A percentile compares a stretch with the other conserved stretches of the same genome.
These are phyloP conservation scores for Fraxinus anomala DNA, from an alignment of 257 asterid species.

Conservation along the genomic window DNA sequence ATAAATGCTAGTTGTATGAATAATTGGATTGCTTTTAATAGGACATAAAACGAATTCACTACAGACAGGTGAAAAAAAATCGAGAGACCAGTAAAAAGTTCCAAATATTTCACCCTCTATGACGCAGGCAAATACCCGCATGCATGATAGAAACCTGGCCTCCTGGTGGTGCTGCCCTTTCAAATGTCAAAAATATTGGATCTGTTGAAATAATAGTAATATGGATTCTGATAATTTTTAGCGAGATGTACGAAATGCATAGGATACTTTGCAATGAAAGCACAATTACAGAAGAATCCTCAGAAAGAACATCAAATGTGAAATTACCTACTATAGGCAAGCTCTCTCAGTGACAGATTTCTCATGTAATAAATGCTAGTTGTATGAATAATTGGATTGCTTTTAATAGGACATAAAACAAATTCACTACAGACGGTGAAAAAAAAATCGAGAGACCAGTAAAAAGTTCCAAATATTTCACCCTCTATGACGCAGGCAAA, in stretches of 20 bases:
- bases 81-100: background rate
- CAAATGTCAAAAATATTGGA: too few species aligned
- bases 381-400: background rate
- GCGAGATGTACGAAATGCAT: background rate
- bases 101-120: background rate
- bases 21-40: background rate
- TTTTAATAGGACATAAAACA: background rate
- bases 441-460: background rate
- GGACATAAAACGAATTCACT: background rate
- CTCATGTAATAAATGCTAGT: background rate
- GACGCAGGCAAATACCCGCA: background rate
- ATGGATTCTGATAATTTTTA: too few species aligned
- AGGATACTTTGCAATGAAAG: background rate
- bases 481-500: background rate
- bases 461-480: background rate
- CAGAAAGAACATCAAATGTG: background rate
- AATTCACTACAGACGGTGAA: background rate
- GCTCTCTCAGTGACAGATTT: background rate
- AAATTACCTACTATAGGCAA: background rate
- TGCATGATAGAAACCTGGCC: too few species aligned
- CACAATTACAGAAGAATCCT: background rate
- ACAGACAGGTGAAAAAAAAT: background rate
- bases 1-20: background rate
- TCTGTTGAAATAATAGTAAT: too few species aligned
- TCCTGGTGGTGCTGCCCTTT: too few species aligned